Base-by-base conservation (phyloP, 2,329 filamentous ascomycete genomes). In the Phoma sp. region DNA sequence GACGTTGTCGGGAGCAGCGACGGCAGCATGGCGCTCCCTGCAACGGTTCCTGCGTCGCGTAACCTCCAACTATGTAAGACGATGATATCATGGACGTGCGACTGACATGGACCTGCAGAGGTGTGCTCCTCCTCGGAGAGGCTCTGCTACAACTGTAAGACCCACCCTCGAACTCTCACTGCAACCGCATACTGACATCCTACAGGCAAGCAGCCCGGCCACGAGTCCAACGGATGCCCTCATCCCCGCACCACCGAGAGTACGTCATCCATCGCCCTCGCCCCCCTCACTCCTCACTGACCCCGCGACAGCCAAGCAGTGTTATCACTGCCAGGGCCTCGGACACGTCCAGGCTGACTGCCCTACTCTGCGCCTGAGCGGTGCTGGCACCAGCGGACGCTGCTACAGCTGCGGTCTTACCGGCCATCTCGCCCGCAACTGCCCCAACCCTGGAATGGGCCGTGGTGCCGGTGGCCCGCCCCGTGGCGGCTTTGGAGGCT, bases 261-360 rank as follows among this genome's bases (percentile, higher is more conserved):
- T 88, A 83, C 79, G 84, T 73, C 54, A 58, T 47, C 29, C 21
- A 38, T 45, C 21, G 45, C 30, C 23, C 17, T 20, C 42, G 39
- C 43, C 30, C 2, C 20, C 51, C 43, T 40, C 46, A 36, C 23
- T 9, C 25, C 36, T 32, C 18, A 26, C 45, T 40, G 50, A 47
- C 37, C 30, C 23, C 32, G 30, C 47, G 39, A 56, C 69, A 88
- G 92, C 92, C 47, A 99, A 99, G 87, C 95, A 99, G 84, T 99
- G 95, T 87, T 99, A 99, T 78, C 95, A 98, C 82, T 99, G 95
- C 84, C 95, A 98, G 83, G 95, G 95, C 55, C 86, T 98, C 59
- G 95, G 95, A 65, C 95, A 99, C 76, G 95, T 99, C 71, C 95
- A 99, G 83, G 95, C 95, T 67, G 95, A 99, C 78, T 99, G 95